Percentiles rank a stretch among this genome's conserved stretches.
Conservation (phyloP, 2,329 filamentous ascomycete species). For the Colletotrichum lentis region DNA sequence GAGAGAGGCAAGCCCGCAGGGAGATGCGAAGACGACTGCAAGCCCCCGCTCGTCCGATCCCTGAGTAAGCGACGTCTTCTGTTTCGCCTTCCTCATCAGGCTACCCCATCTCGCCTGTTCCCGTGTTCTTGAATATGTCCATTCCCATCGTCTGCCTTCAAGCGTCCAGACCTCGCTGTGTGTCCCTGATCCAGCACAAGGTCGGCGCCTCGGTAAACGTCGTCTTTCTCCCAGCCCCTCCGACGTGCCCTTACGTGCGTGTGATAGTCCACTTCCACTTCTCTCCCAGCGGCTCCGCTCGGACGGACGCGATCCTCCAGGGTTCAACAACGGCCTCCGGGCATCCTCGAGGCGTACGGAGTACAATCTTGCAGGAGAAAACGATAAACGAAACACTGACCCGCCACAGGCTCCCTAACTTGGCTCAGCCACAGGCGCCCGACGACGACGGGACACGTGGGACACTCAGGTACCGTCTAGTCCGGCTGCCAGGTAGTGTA, state of each 20-base stretch:
- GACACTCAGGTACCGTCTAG: not conserved
- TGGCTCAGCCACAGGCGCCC: conserved; percentile 31
- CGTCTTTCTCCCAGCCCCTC: not conserved
- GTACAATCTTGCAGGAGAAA: not conserved
- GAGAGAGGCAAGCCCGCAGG: not conserved
- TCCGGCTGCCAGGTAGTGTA: not conserved
- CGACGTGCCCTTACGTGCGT: conserved; percentile 11
- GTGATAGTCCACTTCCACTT: not conserved
- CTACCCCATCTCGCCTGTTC: not conserved
- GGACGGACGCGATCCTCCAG: conserved; percentile 19
- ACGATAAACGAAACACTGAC: conserved; percentile 32
- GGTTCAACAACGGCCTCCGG: conserved; percentile 9
- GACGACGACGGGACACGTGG: conserved; percentile 24
- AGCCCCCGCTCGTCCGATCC: conserved; percentile 1
- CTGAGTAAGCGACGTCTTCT: not conserved
- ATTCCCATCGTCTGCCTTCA: not conserved
- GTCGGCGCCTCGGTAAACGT: not conserved
- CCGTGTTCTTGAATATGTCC: not conserved
- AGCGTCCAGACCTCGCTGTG: too few relatives aligned
- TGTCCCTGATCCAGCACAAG: not conserved
- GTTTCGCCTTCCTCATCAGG: not conserved
- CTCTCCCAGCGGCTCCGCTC: conserved; percentile 23
- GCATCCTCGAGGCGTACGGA: conserved; percentile 16
- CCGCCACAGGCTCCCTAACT: conserved; percentile 12
- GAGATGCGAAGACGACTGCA: not conserved